phyloP scores from a whole-genome alignment of 148 eudicot genomes.

The Rhododendron ovatum region DNA sequence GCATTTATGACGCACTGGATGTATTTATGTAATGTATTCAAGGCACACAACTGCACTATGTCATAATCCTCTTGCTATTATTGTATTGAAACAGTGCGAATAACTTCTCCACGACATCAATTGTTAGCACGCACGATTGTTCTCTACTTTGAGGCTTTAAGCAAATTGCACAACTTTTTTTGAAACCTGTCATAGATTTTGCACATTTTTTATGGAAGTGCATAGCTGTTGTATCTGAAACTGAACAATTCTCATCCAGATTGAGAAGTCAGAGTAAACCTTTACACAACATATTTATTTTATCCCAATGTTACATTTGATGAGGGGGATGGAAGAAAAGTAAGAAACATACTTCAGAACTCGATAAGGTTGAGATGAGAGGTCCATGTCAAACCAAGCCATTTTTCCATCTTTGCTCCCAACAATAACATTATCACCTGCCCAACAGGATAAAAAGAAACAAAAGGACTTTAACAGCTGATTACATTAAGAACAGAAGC shows the following conservation, averaged over 20 bases:
- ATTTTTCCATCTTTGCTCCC: conserved; percentile 95
- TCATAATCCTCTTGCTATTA: conserved; percentile 4
- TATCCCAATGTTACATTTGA: background rate
- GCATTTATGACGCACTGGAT: background rate
- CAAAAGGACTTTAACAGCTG: background rate
- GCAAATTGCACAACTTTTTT: background rate
- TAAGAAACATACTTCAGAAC: conserved; percentile 54
- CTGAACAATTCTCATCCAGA: background rate
- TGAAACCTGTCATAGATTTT: background rate
- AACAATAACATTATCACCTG: conserved; percentile 94
- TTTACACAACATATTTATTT: background rate
- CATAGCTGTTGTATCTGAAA: background rate
- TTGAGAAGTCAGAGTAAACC: background rate
- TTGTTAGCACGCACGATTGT: background rate
- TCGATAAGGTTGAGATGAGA: conserved; percentile 68
- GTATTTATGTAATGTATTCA: background rate
- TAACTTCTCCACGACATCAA: background rate
- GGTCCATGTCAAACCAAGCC: conserved; percentile 99
- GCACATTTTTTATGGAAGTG: background rate
- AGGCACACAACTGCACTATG: background rate
- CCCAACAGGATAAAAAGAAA: conserved; percentile 10
- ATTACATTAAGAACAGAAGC: background rate
- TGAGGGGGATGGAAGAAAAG: background rate
- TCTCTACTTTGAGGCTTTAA: background rate
- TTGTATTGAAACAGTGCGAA: background rate